Evolutionary conservation across 805 yeast species (phyloP), one percentile per base, ranked within the genome.

Genomic region (Barnettozyma sucrosica): DNA sequence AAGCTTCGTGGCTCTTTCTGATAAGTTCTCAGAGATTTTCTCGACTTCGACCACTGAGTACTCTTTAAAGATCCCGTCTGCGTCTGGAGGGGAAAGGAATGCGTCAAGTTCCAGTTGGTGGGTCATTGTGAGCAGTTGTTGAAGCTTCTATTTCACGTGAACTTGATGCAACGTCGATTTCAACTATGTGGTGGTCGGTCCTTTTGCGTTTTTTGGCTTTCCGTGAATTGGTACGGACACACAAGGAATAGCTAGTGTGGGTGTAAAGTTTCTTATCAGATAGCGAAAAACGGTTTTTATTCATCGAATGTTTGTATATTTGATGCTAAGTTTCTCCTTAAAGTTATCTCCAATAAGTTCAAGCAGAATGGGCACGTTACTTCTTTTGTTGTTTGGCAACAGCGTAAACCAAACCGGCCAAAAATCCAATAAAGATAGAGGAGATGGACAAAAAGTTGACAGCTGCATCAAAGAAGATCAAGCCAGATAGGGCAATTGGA

Each of bases 401-500:
- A 51, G 97, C 92, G 68, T 93, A 93, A 46, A 90, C 96, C 57
- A 93, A 73, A 68, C 99, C 99, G 53, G 99, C 95, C 54, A 82
- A 72, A 72, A 93, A 93, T 50, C 99, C 99, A 56, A 92, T 76
- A 62, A 88, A 79, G 65, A 93, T 93, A 42, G 99, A 92, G 36
- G 89, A 70, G 53, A 92, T 83, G 33, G 96, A 85, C 76, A 85
- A 81, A 74, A 93, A 87, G 75, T 95, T 93, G 64, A 85, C 87
- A 51, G 96, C 90, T 49, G 96, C 95, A 62, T 89, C 96, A 63
- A 93, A 93, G 79, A 93, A 92, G 57, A 93, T 64, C 67, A 93
- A 79, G 37, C 99, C 99, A 36, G 96, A 83, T 50, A 93, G 76
- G 14, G 99, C 99, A 63, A 93, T 89, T 65, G 99, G 99, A 61